These are phyloP conservation scores for Backusella tarrabulga DNA, from an alignment of 192 early-diverging fungal genomes.

Conservation along the genomic window DNA sequence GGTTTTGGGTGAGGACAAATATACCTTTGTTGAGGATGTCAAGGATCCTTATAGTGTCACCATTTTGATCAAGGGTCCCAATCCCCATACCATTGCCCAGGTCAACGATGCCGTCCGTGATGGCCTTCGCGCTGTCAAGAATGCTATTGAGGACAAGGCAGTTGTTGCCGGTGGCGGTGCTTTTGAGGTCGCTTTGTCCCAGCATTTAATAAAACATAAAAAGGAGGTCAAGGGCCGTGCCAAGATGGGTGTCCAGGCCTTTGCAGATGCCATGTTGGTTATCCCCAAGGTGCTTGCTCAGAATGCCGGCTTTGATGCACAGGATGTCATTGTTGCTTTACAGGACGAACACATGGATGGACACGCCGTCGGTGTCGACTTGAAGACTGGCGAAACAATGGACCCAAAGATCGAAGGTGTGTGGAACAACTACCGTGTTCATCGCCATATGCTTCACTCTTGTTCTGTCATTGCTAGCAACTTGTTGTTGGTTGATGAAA, in stretches of 20 bases:
- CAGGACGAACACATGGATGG: constrained; percentile 92
- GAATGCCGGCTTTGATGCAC: constrained; percentile 95
- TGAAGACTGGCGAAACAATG: constrained; percentile 90
- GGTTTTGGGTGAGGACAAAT: constrained; percentile 95
- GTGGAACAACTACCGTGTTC: constrained; percentile 98
- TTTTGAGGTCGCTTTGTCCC: constrained; percentile 88
- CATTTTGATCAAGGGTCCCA: constrained; percentile 93
- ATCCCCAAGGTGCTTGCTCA: constrained; percentile 96
- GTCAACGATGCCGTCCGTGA: constrained; percentile 98
- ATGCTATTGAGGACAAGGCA: constrained; percentile 90
- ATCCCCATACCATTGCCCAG: constrained; percentile 88
- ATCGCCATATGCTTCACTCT: constrained; percentile 94
- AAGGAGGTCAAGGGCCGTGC: constrained; percentile 87
- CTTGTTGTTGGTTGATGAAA: constrained; percentile 96
- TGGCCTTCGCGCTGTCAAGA: constrained; percentile 97
- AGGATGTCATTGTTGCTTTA: constrained; percentile 92
- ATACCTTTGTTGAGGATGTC: constrained; percentile 97
- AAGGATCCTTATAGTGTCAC: constrained; percentile 88
- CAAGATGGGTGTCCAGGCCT: constrained; percentile 96
- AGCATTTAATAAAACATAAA: constrained; percentile 87
- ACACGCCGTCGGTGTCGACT: constrained; percentile 90
- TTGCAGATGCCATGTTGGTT: constrained; percentile 93
- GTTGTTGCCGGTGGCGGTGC: constrained; percentile 95
- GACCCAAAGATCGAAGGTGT: constrained; percentile 93
- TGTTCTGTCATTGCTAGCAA: constrained; percentile 98